A percentile compares a stretch with the other conserved stretches of the same genome.
Conservation (phyloP, 1,139 yeast genomes). For the Blastobotrys illinoisensis region DNA sequence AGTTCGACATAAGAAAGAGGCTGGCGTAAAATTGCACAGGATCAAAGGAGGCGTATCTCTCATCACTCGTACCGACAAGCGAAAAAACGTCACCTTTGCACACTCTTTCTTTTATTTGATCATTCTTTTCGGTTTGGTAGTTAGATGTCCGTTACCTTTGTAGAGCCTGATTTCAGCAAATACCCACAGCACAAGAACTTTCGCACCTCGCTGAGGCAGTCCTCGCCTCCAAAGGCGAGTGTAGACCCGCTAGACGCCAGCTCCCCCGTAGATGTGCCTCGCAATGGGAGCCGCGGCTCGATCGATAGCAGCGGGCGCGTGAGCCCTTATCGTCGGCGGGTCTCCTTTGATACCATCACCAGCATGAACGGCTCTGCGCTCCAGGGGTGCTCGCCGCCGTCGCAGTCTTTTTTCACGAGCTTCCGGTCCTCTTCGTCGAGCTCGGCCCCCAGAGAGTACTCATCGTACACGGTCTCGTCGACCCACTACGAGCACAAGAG, state of each 20-base stretch:
- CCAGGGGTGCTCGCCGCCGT: conserved; percentile 1
- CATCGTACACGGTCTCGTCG: conserved; percentile 24
- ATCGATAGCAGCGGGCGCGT: neutral
- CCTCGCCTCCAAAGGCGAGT: neutral
- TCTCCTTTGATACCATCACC: conserved; percentile 26
- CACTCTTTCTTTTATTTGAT: neutral
- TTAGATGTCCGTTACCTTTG: conserved; percentile 20
- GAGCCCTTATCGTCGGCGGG: conserved; percentile 21
- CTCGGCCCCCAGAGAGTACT: conserved; percentile 14
- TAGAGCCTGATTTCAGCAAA: conserved; percentile 20
- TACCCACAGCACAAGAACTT: conserved; percentile 12
- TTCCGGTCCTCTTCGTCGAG: conserved; percentile 7
- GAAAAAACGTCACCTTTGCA: neutral
- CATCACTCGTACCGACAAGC: neutral
- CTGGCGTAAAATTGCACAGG: neutral
- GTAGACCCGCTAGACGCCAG: neutral
- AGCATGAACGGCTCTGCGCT: conserved; percentile 3
- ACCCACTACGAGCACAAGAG: conserved; percentile 20
- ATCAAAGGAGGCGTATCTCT: neutral
- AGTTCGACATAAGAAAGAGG: neutral
- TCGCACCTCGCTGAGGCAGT: conserved; percentile 1
- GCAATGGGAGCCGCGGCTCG: neutral
- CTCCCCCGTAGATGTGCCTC: neutral
- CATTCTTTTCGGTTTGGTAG: conserved; percentile 1
- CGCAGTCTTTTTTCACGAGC: conserved; percentile 7